These are phyloP conservation scores for Botrytis fragariae DNA, from an alignment of 2,329 filamentous ascomycete genomes.

Conservation along the genomic window DNA sequence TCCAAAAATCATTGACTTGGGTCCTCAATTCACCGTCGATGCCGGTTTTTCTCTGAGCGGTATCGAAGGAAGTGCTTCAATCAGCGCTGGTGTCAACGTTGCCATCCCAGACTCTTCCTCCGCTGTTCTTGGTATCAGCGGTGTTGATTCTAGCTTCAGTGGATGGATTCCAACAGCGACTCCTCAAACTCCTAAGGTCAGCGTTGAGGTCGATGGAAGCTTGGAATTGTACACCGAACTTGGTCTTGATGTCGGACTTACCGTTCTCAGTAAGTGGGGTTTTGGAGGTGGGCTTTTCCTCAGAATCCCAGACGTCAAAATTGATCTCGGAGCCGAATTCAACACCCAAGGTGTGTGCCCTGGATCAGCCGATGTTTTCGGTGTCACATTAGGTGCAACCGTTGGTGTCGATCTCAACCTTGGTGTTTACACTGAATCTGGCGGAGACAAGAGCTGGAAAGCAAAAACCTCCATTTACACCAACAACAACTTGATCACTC, in stretches of 20 bases:
- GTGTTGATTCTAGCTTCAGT: conserved; percentile 8
- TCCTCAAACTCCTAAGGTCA: conserved; percentile 13
- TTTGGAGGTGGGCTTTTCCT: conserved; percentile 18
- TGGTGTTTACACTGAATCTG: conserved; percentile 16
- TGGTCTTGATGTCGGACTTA: conserved; percentile 17
- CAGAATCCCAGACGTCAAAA: conserved; percentile 7
- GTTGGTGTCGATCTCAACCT: conserved; percentile 14
- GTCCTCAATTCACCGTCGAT: conserved; percentile 21
- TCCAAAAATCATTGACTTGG: conserved; percentile 11
- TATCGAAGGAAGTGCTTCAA: conserved; percentile 8
- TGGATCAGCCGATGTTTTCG: conserved; percentile 16
- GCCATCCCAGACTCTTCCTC: conserved; percentile 18
- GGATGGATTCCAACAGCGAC: conserved; percentile 18
- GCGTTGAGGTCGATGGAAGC: conserved; percentile 16
- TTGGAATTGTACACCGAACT: conserved; percentile 14
- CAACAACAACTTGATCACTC: conserved; percentile 14
- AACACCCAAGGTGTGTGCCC: conserved; percentile 19
- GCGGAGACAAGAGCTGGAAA: conserved; percentile 12
- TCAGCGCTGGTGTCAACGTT: conserved; percentile 4
- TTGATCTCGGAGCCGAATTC: conserved; percentile 15
- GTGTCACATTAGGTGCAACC: conserved; percentile 13
- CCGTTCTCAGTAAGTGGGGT: conserved; percentile 11
- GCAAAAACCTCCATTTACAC: background rate
- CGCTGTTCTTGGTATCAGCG: conserved; percentile 12
- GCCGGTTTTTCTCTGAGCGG: conserved; percentile 15